phyloP scores from a whole-genome alignment of 192 early-diverging fungal species.

The Backusella psychrophila region DNA sequence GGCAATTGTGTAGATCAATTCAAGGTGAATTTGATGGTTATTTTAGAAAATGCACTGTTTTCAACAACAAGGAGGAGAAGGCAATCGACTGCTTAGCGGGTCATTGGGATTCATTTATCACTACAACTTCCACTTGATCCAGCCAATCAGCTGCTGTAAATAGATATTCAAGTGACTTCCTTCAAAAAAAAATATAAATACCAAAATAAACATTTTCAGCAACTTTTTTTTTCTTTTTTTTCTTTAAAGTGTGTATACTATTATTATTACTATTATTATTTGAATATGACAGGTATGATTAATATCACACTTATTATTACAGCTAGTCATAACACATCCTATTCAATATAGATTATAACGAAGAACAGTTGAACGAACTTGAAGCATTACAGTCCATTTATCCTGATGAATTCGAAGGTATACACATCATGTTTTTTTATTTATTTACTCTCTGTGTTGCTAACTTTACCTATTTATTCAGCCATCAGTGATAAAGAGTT shows the following conservation, averaged over 20 bases:
- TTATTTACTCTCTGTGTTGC: neutral
- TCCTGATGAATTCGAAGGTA: constrained; percentile 68
- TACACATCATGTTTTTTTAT: neutral
- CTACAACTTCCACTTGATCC: neutral
- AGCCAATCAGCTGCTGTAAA: neutral
- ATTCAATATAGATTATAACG: constrained; percentile 55
- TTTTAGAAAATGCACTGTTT: constrained; percentile 1
- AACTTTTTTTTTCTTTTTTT: too few relatives aligned
- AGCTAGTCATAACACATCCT: too few relatives aligned
- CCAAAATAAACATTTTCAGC: neutral
- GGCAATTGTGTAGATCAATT: neutral
- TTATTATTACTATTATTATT: neutral
- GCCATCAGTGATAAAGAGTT: constrained; percentile 48
- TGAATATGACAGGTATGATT: neutral
- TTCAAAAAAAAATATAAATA: neutral
- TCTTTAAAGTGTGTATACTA: neutral
- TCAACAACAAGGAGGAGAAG: neutral
- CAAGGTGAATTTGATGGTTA: neutral
- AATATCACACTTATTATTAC: neutral
- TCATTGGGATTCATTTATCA: constrained; percentile 10
- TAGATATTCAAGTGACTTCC: neutral
- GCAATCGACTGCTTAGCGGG: neutral
- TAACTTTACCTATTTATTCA: neutral
- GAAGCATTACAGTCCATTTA: constrained; percentile 84
- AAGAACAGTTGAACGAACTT: constrained; percentile 78